Percentiles rank a stretch among this genome's conserved stretches.
These are phyloP conservation scores for Mycena venus DNA, from an alignment of 768 basidiomycete genomes.

Conservation along the genomic window DNA sequence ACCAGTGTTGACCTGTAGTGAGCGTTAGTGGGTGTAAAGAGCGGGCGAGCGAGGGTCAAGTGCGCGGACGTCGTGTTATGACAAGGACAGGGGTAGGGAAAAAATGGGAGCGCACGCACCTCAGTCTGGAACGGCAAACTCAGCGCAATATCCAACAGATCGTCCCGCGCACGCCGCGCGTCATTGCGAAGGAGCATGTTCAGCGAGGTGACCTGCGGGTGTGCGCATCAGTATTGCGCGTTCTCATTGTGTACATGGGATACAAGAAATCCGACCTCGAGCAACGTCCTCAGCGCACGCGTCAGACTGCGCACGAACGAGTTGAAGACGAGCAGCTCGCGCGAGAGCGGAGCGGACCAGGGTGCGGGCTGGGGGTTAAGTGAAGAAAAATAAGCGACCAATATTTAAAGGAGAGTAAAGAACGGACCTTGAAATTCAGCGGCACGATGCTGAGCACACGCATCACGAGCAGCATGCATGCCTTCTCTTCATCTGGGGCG, in stretches of 20 bases:
- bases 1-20: slow-evolving; percentile 77
- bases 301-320: slow-evolving; percentile 95
- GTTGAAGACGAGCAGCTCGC: slow-evolving; percentile 98
- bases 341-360: slow-evolving; percentile 97
- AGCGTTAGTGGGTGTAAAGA: background rate
- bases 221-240: background rate
- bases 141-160: slow-evolving; percentile 91
- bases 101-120: slow-evolving; percentile 51
- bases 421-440: slow-evolving; percentile 88
- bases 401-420: slow-evolving; percentile 1
- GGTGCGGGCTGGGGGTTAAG: slow-evolving; percentile 73
- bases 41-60: no score
- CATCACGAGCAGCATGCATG: slow-evolving; percentile 96
- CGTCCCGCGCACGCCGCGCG: slow-evolving; percentile 88
- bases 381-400: background rate
- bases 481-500: slow-evolving; percentile 88
- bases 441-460: slow-evolving; percentile 96
- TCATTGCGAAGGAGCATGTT: slow-evolving; percentile 95
- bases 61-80: no score
- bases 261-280: slow-evolving; percentile 65
- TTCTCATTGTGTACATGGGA: background rate
- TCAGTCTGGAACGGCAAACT: slow-evolving; percentile 96
- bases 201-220: slow-evolving; percentile 70
- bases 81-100: no score
- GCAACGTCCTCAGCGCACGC: slow-evolving; percentile 88